Percentiles rank a stretch among this genome's conserved stretches.
Conservation (phyloP, 179 eudicot genomes). For the Gypsophila paniculata region DNA sequence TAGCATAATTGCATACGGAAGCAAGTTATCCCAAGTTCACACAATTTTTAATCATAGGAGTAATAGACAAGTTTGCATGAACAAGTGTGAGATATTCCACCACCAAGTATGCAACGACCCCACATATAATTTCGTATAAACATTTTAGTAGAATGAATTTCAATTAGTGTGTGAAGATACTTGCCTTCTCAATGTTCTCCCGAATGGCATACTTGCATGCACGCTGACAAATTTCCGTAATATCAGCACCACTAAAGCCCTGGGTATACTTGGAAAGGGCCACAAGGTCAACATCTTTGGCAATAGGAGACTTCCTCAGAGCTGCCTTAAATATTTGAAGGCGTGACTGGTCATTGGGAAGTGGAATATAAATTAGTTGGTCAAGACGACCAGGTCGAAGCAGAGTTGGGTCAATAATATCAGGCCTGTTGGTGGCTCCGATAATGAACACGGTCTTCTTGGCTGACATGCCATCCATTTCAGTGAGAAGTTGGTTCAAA, state of each 20-base stretch:
- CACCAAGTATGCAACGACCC: no score
- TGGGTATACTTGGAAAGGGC: slow-evolving; percentile 81
- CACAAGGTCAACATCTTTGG: slow-evolving; percentile 62
- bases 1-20: no score
- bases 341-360: slow-evolving; percentile 82
- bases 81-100: no score
- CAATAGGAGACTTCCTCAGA: slow-evolving; percentile 70
- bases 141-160: no score
- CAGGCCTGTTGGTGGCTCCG: slow-evolving; percentile 85
- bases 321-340: slow-evolving; percentile 62
- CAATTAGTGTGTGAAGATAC: no score
- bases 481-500: slow-evolving; percentile 71
- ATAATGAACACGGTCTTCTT: slow-evolving; percentile 77
- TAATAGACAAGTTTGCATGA: no score
- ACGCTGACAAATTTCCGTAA: slow-evolving; percentile 84
- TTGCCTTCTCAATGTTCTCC: slow-evolving; percentile 74
- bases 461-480: slow-evolving; percentile 87
- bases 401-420: slow-evolving; percentile 74
- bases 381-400: slow-evolving; percentile 83
- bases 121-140: no score
- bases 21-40: no score
- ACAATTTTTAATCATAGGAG: no score
- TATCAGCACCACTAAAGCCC: slow-evolving; percentile 86
- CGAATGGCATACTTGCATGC: slow-evolving; percentile 82
- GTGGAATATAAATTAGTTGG: slow-evolving; percentile 74